Conservation (phyloP, 2,329 filamentous ascomycete species). For the Aspergillus sp. region DNA sequence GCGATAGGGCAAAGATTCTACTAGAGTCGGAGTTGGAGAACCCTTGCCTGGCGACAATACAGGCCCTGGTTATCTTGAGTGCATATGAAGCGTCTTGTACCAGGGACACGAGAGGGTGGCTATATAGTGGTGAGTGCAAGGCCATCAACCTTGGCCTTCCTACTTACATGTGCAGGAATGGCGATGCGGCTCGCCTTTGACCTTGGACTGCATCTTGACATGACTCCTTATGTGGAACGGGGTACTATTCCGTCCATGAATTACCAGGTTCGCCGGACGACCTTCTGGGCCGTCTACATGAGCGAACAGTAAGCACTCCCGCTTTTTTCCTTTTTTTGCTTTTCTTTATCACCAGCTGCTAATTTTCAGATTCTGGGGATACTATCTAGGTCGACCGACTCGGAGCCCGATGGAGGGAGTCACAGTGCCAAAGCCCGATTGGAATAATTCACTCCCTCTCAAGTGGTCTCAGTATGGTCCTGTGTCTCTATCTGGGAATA, state of each 20-base stretch:
- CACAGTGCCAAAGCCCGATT: not conserved
- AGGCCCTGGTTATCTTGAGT: conserved; percentile 17
- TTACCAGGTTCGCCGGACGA: not conserved
- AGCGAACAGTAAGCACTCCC: not conserved
- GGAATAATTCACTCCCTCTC: not conserved
- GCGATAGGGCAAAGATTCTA: conserved; percentile 13
- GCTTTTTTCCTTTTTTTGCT: no score
- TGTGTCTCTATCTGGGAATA: no score
- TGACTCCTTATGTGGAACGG: not conserved
- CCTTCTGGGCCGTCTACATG: not conserved
- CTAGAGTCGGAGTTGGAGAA: conserved; percentile 18
- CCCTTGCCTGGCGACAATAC: conserved; percentile 16
- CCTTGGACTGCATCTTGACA: not conserved
- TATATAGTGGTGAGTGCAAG: conserved; percentile 14
- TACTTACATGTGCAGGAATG: conserved; percentile 7
- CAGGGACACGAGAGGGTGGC: conserved; percentile 18
- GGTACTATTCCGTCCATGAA: not conserved
- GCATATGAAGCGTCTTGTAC: conserved; percentile 13
- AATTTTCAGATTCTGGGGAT: not conserved
- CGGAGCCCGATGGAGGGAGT: not conserved
- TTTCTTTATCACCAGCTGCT: not conserved
- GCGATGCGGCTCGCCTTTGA: conserved; percentile 11
- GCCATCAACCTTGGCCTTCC: not conserved
- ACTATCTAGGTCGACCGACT: not conserved
- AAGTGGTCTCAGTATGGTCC: not conserved